Conservation (phyloP, 2,329 filamentous ascomycete species). For the Plectosphaerella plurivora region DNA sequence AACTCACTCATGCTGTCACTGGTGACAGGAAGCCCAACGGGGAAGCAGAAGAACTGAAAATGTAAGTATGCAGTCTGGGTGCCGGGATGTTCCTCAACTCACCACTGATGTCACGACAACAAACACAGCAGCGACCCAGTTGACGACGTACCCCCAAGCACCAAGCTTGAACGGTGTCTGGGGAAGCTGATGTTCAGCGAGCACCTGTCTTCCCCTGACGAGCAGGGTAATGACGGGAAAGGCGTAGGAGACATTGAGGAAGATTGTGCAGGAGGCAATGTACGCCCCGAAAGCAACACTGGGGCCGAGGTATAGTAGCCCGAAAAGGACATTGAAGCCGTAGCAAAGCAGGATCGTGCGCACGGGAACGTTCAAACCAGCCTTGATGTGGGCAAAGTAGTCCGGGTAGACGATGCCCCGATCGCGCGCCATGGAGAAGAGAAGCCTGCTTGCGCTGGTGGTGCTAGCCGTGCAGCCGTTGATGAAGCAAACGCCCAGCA, state of each 20-base stretch:
- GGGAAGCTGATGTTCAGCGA: slow-evolving; percentile 20
- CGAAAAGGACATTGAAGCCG: slow-evolving; percentile 38
- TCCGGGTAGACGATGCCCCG: slow-evolving; percentile 27
- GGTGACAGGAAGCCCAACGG: slow-evolving; percentile 19
- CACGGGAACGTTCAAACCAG: slow-evolving; percentile 34
- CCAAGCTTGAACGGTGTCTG: slow-evolving; percentile 24
- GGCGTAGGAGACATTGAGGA: slow-evolving; percentile 40
- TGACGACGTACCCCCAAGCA: slow-evolving; percentile 20
- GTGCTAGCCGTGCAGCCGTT: slow-evolving; percentile 40
- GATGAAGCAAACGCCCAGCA: slow-evolving; percentile 37
- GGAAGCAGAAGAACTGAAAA: slow-evolving; percentile 26
- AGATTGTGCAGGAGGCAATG: slow-evolving; percentile 37
- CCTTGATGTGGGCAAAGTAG: slow-evolving; percentile 24
- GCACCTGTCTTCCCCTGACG: slow-evolving; percentile 25
- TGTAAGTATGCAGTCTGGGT: not conserved
- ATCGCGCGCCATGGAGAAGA: slow-evolving; percentile 43
- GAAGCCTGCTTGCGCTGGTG: slow-evolving; percentile 35
- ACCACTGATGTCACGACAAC: slow-evolving; percentile 33
- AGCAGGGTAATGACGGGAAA: slow-evolving; percentile 34
- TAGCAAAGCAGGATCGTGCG: slow-evolving; percentile 33
- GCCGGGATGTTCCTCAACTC: slow-evolving; percentile 5
- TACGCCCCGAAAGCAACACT: slow-evolving; percentile 42
- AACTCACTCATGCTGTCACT: slow-evolving; percentile 24
- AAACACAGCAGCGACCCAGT: slow-evolving; percentile 26
- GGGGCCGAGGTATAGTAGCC: slow-evolving; percentile 40